Evolutionary conservation across 2,329 filamentous ascomycete genomes (phyloP).

Genomic region (Monosporascus sp.): DNA sequence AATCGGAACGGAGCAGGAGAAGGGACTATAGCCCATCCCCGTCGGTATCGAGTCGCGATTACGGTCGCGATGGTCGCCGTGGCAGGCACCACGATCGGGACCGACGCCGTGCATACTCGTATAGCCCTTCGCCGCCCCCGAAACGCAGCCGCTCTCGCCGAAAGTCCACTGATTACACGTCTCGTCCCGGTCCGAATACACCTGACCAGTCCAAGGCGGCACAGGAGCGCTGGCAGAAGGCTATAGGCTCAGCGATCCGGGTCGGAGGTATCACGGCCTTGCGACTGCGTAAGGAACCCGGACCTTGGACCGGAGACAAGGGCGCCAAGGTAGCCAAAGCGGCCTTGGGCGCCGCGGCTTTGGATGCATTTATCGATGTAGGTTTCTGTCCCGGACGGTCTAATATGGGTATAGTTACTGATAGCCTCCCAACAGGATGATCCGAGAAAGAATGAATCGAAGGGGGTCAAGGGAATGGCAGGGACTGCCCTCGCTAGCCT

Average conservation of each 20-base stretch:
- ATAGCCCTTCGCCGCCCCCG: conserved; percentile 5
- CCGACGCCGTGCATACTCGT: conserved; percentile 4
- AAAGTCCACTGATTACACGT: conserved; percentile 7
- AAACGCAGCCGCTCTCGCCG: neutral
- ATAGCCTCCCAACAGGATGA: no score
- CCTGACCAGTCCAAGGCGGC: conserved; percentile 3
- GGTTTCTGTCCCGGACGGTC: neutral
- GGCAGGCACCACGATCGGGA: conserved; percentile 1
- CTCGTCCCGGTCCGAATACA: conserved; percentile 1
- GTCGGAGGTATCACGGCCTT: conserved; percentile 45
- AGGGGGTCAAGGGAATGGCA: no score
- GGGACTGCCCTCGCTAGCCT: no score
- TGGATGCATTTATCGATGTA: conserved; percentile 38
- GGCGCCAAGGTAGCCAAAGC: conserved; percentile 43
- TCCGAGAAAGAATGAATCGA: no score
- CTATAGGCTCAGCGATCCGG: conserved; percentile 40
- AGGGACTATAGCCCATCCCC: conserved; percentile 4
- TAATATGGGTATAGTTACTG: no score
- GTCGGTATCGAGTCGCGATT: conserved; percentile 9
- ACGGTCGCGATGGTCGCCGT: conserved; percentile 6
- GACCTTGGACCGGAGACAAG: conserved; percentile 43
- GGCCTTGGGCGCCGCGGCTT: conserved; percentile 41
- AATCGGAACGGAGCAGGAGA: conserved; percentile 7
- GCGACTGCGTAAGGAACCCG: conserved; percentile 37
- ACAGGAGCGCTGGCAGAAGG: conserved; percentile 26